Base-by-base conservation (phyloP, 2,329 filamentous ascomycete genomes). In the Amphichorda felina region DNA sequence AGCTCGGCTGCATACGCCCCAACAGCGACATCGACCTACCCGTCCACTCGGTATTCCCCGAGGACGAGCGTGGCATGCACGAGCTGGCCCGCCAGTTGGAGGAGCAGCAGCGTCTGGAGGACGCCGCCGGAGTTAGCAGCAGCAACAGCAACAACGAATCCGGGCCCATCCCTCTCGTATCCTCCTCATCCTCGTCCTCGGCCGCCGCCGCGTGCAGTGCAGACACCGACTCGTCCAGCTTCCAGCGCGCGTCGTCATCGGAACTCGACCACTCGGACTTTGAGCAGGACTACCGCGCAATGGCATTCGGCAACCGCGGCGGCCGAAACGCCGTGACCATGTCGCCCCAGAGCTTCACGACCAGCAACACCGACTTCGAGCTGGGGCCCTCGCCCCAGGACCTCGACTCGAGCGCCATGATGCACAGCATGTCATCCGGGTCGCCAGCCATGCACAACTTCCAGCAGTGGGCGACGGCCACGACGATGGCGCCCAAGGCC, bases 1-100 rank as follows among this genome's bases (percentile, higher is more conserved):
- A 70, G 54, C 69, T 79, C 19, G 73, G 74, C 32, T 78, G 73
- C 58, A 75, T 79, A 46, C 67, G 74, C 37, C 71, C 70, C 14
- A 75, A 75, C 45, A 70, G 65, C 48, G 75, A 79, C 46, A 64
- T 72, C 50, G 64, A 77, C 50, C 57, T 75, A 34, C 71, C 71
- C 15, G 63, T 69, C 16, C 67, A 72, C 42, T 65, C 68, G 2
- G 62, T 73, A 18, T 78, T 79, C 50, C 74, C 75, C 36, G 73
- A 79, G 49, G 70, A 75, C 45, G 71, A 74, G 48, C 63, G 67
- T 10, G 72, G 71, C 38, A 61, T 78, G 48, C 58, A 60, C 11
- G 70, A 73, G 45, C 55, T 79, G 32, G 71, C 71, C 13, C 61
- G 63, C 8, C 68, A 75, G 48, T 56, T 79, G 9, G 66, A 62